Evolutionary conservation across 78 protist species (phyloP), one percentile per base, ranked within the genome.

Genomic region (Diacronema lutheri): DNA sequence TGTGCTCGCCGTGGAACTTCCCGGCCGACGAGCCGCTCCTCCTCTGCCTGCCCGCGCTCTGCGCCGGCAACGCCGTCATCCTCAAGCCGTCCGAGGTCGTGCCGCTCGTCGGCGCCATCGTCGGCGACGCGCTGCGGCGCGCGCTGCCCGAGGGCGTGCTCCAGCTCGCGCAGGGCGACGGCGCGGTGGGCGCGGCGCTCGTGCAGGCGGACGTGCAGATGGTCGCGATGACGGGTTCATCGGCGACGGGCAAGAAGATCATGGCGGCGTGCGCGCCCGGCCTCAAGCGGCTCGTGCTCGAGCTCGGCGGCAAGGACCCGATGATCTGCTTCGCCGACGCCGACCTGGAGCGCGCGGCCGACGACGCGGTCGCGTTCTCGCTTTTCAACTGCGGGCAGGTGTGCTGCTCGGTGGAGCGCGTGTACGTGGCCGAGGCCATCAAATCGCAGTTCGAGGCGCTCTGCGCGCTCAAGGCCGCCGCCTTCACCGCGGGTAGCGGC

Each of bases 231-330:
- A 88, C 90, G 20, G 90, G 90, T 37, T 85, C 88, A 7, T 7
- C 68, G n/a, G 40, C 83, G 6, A 84, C 86, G 21, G 90, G 89
- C 37, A 56, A 25, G 26, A 6, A 5, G 60, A n/a, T 88, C 84
- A 66, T 64, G 84, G 10, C 1, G 38, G 90, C 86, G 6, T 82
- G 88, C 25, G 33, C 88, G 26, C 29, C 10, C 19, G 12, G 40
- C 33, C 73, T 89, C 41, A 89, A 86, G 65, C 92, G 88, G n/a
- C 41, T 71, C 46, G 29, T 31, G 19, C 72, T 89, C 50, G 92
- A 89, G 58, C 65, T 88, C 25, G 92, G 92, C 40, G 92, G 92
- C 16, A 89, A 89, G 64, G 89, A 61, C 76, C 91, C 92, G 23
- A 40, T 37, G 29, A 12, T 89, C 56, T 64, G 86, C 14, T 31